Base-by-base conservation (phyloP, 352 stramenopile genomes). In the Phytophthora aleatoria region DNA sequence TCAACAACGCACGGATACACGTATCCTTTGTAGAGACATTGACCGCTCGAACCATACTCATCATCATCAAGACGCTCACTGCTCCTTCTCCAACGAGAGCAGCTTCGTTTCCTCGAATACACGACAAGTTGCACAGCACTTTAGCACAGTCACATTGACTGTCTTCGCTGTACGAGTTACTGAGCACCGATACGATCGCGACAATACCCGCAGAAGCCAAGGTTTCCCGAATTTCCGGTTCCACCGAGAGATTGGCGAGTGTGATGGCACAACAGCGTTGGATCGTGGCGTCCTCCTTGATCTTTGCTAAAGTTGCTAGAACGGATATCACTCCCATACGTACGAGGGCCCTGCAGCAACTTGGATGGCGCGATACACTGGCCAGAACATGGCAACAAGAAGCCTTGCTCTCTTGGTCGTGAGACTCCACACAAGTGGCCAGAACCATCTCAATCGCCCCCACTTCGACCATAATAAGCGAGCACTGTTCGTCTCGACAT, bases 101-200 rank as follows among this genome's bases (percentile, higher is more conserved):
- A 10, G 55, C 41, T 64, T 95, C 86, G 3, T 75, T 57, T 0
- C 80, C 84, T 1, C 57, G 44, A 5, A 91, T 72, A 39, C 61
- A 85, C 13, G 84, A 92, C 12, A 95, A 63, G 30, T 93, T 92
- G 59, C 81, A 92, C 4, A 95, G 44, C 3, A 92, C 76, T 47
- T 83, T 84, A 1, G 83, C 82, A 41, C 84, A 93, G 30, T 94
- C 83, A 5, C 81, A 75, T 55, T 94, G 86, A 28, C 71, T 90
- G 20, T 91, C 82, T 73, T 93, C 86, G 41, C 86, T 94, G 71
- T 94, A 92, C 10, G 83, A 91, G 43, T 94, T 90, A 61, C 83
- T 94, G 4, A 92, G 67, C 1, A 81, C 55, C 1, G 81, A 61
- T 12, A 93, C 67, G 5, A 91, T 76, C 1, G 67, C 55, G 0